A percentile compares a stretch with the other conserved stretches of the same genome.
phyloP scores from a whole-genome alignment of 257 asterid genomes.

The Salvia rosmarinus region DNA sequence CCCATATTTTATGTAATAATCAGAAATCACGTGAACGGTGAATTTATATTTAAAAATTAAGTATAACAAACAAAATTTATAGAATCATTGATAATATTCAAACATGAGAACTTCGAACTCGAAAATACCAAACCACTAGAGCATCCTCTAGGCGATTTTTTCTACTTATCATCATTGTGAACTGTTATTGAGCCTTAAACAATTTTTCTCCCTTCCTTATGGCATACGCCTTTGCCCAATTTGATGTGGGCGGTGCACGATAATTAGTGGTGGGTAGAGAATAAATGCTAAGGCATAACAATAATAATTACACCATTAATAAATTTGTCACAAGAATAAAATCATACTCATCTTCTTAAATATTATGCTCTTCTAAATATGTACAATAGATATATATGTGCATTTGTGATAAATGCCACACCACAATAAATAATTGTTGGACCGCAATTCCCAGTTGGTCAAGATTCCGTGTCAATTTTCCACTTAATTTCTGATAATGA shows the following conservation, averaged over 20 bases:
- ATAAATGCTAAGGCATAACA: constrained; percentile 29
- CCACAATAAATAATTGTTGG: background rate
- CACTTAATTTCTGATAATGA: too few relatives aligned
- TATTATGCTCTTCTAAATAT: background rate
- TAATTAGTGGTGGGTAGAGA: constrained; percentile 30
- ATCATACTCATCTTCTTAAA: constrained; percentile 3
- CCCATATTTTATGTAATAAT: too few relatives aligned
- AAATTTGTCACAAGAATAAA: background rate
- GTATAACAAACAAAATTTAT: too few relatives aligned
- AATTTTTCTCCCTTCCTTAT: background rate
- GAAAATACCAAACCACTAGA: too few relatives aligned
- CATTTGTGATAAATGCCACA: background rate
- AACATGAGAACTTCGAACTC: too few relatives aligned
- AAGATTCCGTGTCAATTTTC: constrained; percentile 6
- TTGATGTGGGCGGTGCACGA: constrained; percentile 34
- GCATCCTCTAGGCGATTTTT: too few relatives aligned
- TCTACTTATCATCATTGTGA: too few relatives aligned
- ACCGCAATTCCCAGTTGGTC: background rate
- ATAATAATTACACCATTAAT: background rate
- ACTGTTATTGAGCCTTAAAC: too few relatives aligned
- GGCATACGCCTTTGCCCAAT: background rate
- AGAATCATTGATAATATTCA: too few relatives aligned
- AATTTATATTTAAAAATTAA: too few relatives aligned
- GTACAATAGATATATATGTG: background rate
- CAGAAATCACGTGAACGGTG: too few relatives aligned